These are phyloP conservation scores for Botrytis porri DNA, from an alignment of 2,329 filamentous ascomycete species.

Conservation along the genomic window DNA sequence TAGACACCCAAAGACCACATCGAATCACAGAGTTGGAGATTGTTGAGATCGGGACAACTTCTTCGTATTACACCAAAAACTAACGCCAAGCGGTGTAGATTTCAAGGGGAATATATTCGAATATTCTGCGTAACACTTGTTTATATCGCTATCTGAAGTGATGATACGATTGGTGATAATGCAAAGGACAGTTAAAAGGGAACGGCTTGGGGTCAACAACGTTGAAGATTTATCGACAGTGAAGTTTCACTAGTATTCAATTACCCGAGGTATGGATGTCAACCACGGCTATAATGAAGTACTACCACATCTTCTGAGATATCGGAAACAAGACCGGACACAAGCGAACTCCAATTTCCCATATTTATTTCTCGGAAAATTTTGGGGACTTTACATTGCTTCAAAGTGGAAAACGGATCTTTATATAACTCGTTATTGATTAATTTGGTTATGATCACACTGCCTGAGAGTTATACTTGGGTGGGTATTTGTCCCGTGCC, in stretches of 20 bases:
- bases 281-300: neutral
- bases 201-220: neutral
- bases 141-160: neutral
- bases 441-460: neutral
- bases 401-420: neutral
- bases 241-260: neutral
- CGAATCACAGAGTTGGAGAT: no score
- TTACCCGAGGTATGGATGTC: neutral
- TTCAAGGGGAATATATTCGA: neutral
- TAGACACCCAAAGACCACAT: no score
- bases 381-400: neutral
- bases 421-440: neutral
- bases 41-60: neutral
- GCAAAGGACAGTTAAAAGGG: accelerated
- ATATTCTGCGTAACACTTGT: neutral
- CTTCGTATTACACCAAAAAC: neutral
- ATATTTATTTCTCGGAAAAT: no score
- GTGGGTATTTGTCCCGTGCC: neutral
- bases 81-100: neutral
- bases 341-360: neutral
- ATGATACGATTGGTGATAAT: no score
- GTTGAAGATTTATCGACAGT: neutral
- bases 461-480: neutral
- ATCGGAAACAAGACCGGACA: neutral
- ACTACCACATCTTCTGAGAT: neutral